Evolutionary conservation across 2,329 filamentous ascomycete species (phyloP).

Genomic region (Penicillium sclerotiorum): DNA sequence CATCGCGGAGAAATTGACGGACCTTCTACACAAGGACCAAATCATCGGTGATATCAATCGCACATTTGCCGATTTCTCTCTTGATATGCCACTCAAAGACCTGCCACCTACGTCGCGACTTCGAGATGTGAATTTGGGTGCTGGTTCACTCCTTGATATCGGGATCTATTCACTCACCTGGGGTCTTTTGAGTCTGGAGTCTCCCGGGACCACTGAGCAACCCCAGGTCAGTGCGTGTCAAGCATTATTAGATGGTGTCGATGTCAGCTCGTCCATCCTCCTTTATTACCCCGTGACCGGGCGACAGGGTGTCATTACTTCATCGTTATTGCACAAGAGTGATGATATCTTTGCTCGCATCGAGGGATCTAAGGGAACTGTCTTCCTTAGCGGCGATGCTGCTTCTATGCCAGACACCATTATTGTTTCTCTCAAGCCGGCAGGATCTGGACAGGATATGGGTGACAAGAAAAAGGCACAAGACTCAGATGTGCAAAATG

Average conservation of each 20-base stretch:
- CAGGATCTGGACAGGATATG: background rate
- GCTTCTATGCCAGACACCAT: slow-evolving; percentile 9
- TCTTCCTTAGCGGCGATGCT: slow-evolving; percentile 10
- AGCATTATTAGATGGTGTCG: slow-evolving; percentile 27
- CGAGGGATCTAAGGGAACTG: slow-evolving; percentile 21
- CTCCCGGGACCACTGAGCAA: background rate
- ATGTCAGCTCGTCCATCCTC: slow-evolving; percentile 41
- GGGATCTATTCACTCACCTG: slow-evolving; percentile 20
- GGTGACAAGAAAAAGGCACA: background rate
- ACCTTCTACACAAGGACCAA: slow-evolving; percentile 12
- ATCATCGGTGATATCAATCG: slow-evolving; percentile 14
- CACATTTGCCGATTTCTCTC: slow-evolving; percentile 5
- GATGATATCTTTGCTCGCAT: slow-evolving; percentile 7
- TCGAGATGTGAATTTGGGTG: slow-evolving; percentile 12
- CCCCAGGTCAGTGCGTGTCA: slow-evolving; percentile 12
- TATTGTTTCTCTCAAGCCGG: slow-evolving; percentile 7
- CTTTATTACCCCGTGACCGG: slow-evolving; percentile 44
- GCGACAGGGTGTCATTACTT: slow-evolving; percentile 48
- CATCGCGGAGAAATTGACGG: slow-evolving; percentile 4
- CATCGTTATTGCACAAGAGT: slow-evolving; percentile 30
- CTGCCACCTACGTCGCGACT: slow-evolving; percentile 6
- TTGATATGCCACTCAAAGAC: slow-evolving; percentile 5
- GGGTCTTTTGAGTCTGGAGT: slow-evolving; percentile 13
- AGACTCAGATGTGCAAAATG: slow-evolving; percentile 12
- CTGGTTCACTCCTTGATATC: slow-evolving; percentile 17